Evolutionary conservation across 2,329 filamentous ascomycete species (phyloP), one percentile per base, ranked within the genome.

Genomic region (Phaeoacremonium minimum): DNA sequence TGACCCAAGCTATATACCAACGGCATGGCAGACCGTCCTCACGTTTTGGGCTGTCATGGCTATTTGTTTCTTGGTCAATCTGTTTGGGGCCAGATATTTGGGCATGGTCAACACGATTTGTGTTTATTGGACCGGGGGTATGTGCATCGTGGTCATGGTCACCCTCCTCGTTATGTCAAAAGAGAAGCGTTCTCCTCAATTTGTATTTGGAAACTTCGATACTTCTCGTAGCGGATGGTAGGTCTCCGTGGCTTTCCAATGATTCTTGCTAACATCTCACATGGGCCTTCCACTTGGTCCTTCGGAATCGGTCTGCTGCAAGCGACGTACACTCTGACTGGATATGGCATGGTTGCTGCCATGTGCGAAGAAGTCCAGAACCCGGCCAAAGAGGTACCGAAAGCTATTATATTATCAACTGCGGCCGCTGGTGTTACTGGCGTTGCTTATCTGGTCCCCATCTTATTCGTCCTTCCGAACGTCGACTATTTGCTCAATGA

Each of bases 311-410:
- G 83, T 3, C 59, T 87, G 15, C 63, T 86, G 17, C 82, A 85
- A 60, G 78, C 80, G 16, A 67, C 71, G 5, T 80, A 81, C 48
- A 75, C 73, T 4, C 56, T 80, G 29, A 80, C 76, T 13, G 75
- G 81, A 4, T 85, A 85, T 50, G 82, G 81, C 6, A 83, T 86
- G 75, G 81, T 85, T 3, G 79, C 81, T 1, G 59, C 78, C 32
- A 85, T 86, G 79, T 85, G 80, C 48, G 82, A 86, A 58, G 82
- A 86, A 56, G 80, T 85, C 3, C 80, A 83, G 51, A 75, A 77
- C 42, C 81, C 83, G 0, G 74, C 80, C 36, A 70, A 76, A 37
- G 80, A 85, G 58, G 82, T 86, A 0, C 83, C 82, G 32, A 81
- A 78, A 52, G 83, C 82, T 35, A 86, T 87, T 48, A 79, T 85